Evolutionary conservation across 805 yeast species (phyloP), one percentile per base, ranked within the genome.

Genomic region (Kodamaea lidongshanica): DNA sequence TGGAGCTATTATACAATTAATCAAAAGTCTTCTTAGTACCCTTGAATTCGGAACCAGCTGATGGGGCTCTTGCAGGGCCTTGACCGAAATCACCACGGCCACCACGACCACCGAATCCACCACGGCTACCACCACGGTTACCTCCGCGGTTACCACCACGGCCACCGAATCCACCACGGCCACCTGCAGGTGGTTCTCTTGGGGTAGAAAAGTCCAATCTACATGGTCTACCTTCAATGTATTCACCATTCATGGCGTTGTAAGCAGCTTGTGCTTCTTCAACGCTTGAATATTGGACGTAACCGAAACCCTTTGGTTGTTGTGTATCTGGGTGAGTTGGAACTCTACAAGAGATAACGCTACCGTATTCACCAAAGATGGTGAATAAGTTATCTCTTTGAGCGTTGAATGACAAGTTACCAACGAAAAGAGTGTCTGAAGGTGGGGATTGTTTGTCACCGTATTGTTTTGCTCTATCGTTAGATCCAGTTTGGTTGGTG

Each of bases 241-340:
- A 74, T 61, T 79, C 81, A 57, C 97, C 97, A 59, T 85, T 83
- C 64, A 87, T 62, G 35, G 82, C 88, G 42, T 80, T 86, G 41
- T 83, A 65, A 34, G 97, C 97, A 39, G 78, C 74, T 62, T 79
- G 74, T 47, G 98, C 96, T 59, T 85, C 95, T 25, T 88, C 97
- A 42, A 83, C 69, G 36, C 80, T 71, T 26, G 82, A 69, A 56
- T 74, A 89, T 68, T 92, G 97, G 35, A 89, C 96, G 65, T 92
- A 92, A 45, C 97, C 98, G 67, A 92, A 92, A 47, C 98, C 98
- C 77, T 92, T 92, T 62, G 95, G 94, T 69, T 89, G 96, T 61
- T 87, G 94, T 44, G 97, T 88, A 62, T 89, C 97, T 54, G 96
- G 96, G 68, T 92, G 94, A 25, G 97, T 89, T 61, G 98, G 98